Conservation (phyloP, 352 stramenopile species). For the Pythium aphanidermatum region DNA sequence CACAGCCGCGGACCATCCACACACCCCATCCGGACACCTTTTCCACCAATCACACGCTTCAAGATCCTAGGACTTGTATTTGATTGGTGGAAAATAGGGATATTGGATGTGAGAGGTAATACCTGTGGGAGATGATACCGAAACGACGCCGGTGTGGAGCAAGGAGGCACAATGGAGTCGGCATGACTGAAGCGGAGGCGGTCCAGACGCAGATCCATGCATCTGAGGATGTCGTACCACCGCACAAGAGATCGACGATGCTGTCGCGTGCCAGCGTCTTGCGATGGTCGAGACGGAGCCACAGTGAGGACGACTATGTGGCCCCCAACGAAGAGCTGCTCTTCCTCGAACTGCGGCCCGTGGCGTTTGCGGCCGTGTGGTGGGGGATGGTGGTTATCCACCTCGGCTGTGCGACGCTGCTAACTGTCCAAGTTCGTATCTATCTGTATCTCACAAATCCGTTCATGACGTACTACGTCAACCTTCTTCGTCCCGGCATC, state of each 20-base stretch:
- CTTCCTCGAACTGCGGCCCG: conserved; percentile 17
- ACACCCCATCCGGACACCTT: conserved; percentile 4
- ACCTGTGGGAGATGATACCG: background rate
- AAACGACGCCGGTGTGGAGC: too few relatives aligned
- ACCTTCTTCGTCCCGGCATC: conserved; percentile 20
- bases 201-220: too few relatives aligned
- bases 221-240: too few relatives aligned
- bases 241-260: too few relatives aligned
- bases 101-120: background rate
- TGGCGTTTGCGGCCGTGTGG: conserved; percentile 13
- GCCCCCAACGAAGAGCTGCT: conserved; percentile 12
- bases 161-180: too few relatives aligned
- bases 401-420: conserved; percentile 13
- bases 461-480: conserved; percentile 23
- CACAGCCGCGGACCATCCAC: conserved; percentile 3
- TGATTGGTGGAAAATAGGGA: background rate
- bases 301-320: conserved; percentile 6
- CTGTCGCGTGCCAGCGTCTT: background rate
- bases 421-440: conserved; percentile 12
- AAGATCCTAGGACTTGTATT: background rate
- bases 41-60: conserved; percentile 1
- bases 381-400: conserved; percentile 17
- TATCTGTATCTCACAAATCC: conserved; percentile 24
- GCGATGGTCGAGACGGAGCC: conserved; percentile 1
- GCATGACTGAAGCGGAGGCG: too few relatives aligned